Evolutionary conservation across 306 rosid genomes (phyloP).

Genomic region (Boehmeria nivea): DNA sequence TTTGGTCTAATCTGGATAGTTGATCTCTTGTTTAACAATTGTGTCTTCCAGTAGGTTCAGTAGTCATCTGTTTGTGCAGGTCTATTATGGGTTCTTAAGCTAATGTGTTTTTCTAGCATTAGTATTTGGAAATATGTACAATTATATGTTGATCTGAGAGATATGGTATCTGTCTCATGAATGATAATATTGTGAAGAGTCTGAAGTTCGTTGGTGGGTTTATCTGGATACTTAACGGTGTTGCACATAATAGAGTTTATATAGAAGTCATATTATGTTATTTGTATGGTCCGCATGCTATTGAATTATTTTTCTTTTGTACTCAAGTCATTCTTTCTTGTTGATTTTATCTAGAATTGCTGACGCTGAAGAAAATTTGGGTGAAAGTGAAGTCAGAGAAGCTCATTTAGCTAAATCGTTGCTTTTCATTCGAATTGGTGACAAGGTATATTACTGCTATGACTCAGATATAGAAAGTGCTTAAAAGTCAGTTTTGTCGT

Average conservation of each 20-base stretch:
- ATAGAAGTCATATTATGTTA: background rate
- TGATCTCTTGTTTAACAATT: too few species aligned
- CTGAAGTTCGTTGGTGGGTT: background rate
- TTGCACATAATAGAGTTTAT: background rate
- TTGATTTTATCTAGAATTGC: conserved; percentile 62
- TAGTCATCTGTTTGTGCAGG: too few species aligned
- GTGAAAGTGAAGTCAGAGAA: conserved; percentile 99
- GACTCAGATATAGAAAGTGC: background rate
- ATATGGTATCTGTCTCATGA: too few species aligned
- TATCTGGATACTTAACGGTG: too few species aligned
- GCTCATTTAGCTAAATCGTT: conserved; percentile 94
- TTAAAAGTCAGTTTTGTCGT: background rate
- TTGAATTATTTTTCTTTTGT: background rate
- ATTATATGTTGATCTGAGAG: background rate
- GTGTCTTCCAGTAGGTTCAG: too few species aligned
- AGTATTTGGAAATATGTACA: background rate
- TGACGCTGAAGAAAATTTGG: conserved; percentile 95
- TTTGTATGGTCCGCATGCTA: background rate
- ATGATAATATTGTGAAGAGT: too few species aligned
- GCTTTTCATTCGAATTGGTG: conserved; percentile 81
- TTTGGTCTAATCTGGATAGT: too few species aligned
- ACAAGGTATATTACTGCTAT: conserved; percentile 49
- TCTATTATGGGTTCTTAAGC: background rate
- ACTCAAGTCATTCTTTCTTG: conserved; percentile 15
- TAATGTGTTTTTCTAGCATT: background rate